Evolutionary conservation across 441 rosid genomes (phyloP).

Genomic region (Gossypium schwendimanii): DNA sequence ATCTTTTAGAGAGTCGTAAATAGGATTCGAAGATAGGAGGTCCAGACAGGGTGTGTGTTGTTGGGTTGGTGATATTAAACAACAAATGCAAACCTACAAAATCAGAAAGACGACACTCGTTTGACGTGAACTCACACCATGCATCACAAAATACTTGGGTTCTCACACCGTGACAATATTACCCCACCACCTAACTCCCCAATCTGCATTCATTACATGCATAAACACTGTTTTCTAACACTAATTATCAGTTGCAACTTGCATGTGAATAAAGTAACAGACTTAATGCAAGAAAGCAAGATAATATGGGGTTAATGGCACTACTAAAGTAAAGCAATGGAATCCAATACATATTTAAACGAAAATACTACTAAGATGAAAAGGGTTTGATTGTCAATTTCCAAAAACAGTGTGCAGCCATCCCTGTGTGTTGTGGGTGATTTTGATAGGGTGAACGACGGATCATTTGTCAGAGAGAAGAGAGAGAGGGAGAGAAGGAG

Average conservation of each 20-base stretch:
- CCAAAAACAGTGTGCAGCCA: conserved; percentile 14
- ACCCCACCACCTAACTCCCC: background rate
- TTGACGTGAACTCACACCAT: conserved; percentile 37
- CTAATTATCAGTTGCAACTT: background rate
- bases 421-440: conserved; percentile 20
- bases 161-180: background rate
- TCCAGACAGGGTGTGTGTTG: background rate
- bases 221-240: background rate
- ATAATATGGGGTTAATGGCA: too few species aligned
- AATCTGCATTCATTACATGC: background rate
- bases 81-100: conserved; percentile 42
- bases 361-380: background rate
- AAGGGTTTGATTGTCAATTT: conserved; percentile 30
- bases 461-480: conserved; percentile 50
- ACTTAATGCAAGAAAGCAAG: background rate
- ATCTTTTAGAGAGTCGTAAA: conserved; percentile 23
- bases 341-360: background rate
- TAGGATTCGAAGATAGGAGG: conserved; percentile 38
- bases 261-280: background rate
- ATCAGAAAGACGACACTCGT: conserved; percentile 29
- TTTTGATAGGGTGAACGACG: conserved; percentile 61
- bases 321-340: too few species aligned
- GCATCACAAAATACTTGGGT: background rate
- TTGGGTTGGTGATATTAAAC: conserved; percentile 28
- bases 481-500: background rate